Conservation (phyloP, 371 early-diverging fungal genomes). For the Chytridium lagenaria region DNA sequence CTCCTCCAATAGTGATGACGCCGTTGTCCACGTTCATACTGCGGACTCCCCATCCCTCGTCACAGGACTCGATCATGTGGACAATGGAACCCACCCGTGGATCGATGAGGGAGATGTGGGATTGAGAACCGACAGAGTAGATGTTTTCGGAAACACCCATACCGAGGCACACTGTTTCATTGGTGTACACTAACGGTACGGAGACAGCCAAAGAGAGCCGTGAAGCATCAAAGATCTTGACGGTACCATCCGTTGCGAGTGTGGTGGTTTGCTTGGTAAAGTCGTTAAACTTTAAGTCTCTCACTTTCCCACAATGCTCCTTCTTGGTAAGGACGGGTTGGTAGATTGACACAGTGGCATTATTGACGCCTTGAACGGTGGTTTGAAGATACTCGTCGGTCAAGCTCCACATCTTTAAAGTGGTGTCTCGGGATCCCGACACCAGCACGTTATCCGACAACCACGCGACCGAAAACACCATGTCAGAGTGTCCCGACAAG, state of each 20-base stretch:
- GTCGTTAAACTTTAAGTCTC: conserved; percentile 44
- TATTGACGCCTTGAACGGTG: neutral
- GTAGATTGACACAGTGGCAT: neutral
- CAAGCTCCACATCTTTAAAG: conserved; percentile 60
- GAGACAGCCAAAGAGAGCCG: neutral
- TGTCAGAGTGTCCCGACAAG: conserved; percentile 63
- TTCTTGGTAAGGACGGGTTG: conserved; percentile 5
- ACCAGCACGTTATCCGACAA: conserved; percentile 59
- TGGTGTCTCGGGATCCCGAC: conserved; percentile 68
- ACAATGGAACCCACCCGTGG: conserved; percentile 54
- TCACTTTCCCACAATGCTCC: conserved; percentile 49
- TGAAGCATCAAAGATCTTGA: conserved; percentile 52
- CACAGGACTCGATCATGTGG: conserved; percentile 58
- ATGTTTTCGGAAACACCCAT: conserved; percentile 47
- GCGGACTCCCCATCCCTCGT: conserved; percentile 75
- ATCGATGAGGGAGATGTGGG: conserved; percentile 66
- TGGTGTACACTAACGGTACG: conserved; percentile 50
- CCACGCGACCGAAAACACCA: conserved; percentile 70
- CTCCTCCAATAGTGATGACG: conserved; percentile 66
- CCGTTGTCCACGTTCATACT: conserved; percentile 58
- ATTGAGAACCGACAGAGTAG: conserved; percentile 67
- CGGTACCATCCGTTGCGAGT: conserved; percentile 44
- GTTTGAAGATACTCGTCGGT: neutral
- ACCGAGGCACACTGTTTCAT: conserved; percentile 29
- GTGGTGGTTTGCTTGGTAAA: conserved; percentile 29